Conservation (phyloP, 495 filamentous ascomycete genomes). For the Penicillium malachiteum region DNA sequence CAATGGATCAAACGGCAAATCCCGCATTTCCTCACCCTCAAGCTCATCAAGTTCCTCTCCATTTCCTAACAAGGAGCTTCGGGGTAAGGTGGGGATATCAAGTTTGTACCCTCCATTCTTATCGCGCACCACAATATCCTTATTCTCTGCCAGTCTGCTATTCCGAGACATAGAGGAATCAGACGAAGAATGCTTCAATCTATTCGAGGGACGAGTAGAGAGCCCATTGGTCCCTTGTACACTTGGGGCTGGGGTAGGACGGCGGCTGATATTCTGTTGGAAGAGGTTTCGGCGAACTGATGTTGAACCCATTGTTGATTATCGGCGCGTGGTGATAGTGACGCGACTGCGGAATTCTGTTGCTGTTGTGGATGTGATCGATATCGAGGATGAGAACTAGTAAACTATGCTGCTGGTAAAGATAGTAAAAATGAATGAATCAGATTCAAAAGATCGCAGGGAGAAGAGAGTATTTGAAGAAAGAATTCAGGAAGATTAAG, state of each 20-base stretch:
- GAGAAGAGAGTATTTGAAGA: neutral
- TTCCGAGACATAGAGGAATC: constrained; percentile 35
- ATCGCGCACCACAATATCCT: constrained; percentile 75
- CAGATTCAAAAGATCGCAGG: too few species aligned
- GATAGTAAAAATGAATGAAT: neutral
- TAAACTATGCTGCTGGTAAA: neutral
- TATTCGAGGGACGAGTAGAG: constrained; percentile 31
- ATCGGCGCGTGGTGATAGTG: too few species aligned
- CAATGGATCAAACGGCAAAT: constrained; percentile 9
- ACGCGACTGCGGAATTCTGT: too few species aligned
- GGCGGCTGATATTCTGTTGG: constrained; percentile 66
- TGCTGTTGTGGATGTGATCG: too few species aligned
- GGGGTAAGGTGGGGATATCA: constrained; percentile 60
- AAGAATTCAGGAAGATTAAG: neutral
- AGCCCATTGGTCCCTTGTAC: constrained; percentile 15
- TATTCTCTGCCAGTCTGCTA: constrained; percentile 44
- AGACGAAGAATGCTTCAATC: constrained; percentile 38
- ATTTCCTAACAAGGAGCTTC: constrained; percentile 48
- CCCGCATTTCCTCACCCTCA: constrained; percentile 20
- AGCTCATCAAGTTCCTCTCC: constrained; percentile 50
- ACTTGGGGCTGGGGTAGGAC: constrained; percentile 52
- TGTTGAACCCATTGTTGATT: constrained; percentile 27
- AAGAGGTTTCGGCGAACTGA: constrained; percentile 73
- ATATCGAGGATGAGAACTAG: too few species aligned
- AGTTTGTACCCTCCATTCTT: constrained; percentile 72